Base-by-base conservation (phyloP, 805 yeast species). In the Yamadazyma kitorensis region DNA sequence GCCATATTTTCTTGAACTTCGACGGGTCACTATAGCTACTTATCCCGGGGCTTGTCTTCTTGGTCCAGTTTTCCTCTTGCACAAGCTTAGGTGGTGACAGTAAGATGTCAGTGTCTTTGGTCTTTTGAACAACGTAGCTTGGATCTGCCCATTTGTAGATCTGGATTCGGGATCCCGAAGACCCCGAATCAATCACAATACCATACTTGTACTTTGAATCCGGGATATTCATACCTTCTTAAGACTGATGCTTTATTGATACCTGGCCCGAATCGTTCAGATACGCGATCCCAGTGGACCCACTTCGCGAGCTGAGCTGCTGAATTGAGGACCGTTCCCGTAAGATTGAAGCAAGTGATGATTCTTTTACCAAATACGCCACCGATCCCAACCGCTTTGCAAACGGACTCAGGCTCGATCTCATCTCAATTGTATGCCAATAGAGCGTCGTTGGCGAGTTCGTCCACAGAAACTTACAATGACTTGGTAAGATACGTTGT, bases 151-250 rank as follows among this genome's bases (percentile, higher is more conserved):
- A 91, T 40, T 73, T 69, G 55, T 86, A 91, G 8, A 91, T 75
- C 55, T 86, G 89, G 11, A 85, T 71, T 34, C 98, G 68, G 4
- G 97, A 87, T 1, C 98, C 98, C 0, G 95, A 85, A 1, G 97
- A 88, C 1, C 98, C 98, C 0, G 97, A 87, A 58, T 91, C 98
- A 3, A 91, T 74, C 11, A 91, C 94, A 19, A 93, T 81, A 17
- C 96, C 97, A 64, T 86, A 89, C 32, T 69, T 59, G 40, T 48
- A 36, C 14, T 37, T 27, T 1, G 35, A 34, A 24, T 39, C 34
- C 11, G 49, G 45, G 8, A 43, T 26, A 9, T 43, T 39, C 44
- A 43, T 43, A n/a, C n/a, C n/a, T 11, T 17, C 13, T 23, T 6
- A 23, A 24, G 8, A 11, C n/a, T n/a, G 22, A 7, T 7, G 10